Conservation (phyloP, 2,329 filamentous ascomycete genomes). For the Fusarium nelsonii region DNA sequence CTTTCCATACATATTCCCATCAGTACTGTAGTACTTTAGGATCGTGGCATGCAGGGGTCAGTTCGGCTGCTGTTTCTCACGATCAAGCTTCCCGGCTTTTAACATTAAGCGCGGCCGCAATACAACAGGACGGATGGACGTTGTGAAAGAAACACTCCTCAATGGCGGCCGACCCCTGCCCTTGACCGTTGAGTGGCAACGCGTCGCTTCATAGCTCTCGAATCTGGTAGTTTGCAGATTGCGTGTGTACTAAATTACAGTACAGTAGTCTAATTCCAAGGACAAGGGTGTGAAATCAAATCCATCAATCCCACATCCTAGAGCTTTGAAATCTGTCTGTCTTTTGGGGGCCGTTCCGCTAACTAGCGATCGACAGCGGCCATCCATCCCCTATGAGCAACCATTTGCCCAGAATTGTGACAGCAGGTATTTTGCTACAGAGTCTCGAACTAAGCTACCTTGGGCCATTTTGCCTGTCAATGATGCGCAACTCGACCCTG, state of each 20-base stretch:
- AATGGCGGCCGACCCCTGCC: slow-evolving; percentile 41
- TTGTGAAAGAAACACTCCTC: slow-evolving; percentile 12
- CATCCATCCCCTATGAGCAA: neutral
- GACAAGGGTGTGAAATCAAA: slow-evolving; percentile 5
- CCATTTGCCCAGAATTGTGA: slow-evolving; percentile 2
- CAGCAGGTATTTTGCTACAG: neutral
- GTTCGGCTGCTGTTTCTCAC: slow-evolving; percentile 21
- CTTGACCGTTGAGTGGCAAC: slow-evolving; percentile 34
- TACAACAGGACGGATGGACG: neutral
- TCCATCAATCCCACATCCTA: neutral
- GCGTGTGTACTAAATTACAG: slow-evolving; percentile 1
- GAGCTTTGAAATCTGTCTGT: neutral
- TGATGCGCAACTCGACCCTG: slow-evolving; percentile 18
- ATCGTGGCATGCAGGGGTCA: slow-evolving; percentile 3
- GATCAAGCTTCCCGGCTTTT: slow-evolving; percentile 33
- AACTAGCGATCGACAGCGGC: slow-evolving; percentile 20
- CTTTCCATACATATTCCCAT: too few species aligned
- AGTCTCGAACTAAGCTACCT: neutral
- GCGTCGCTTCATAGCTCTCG: slow-evolving; percentile 33
- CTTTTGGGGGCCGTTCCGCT: slow-evolving; percentile 24
- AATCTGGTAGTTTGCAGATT: slow-evolving; percentile 8
- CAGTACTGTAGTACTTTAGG: neutral
- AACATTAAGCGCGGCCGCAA: slow-evolving; percentile 28
- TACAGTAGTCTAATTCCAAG: neutral
- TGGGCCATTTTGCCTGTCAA: slow-evolving; percentile 29